Conservation (phyloP, 495 filamentous ascomycete species). For the Penicillium daleae region DNA sequence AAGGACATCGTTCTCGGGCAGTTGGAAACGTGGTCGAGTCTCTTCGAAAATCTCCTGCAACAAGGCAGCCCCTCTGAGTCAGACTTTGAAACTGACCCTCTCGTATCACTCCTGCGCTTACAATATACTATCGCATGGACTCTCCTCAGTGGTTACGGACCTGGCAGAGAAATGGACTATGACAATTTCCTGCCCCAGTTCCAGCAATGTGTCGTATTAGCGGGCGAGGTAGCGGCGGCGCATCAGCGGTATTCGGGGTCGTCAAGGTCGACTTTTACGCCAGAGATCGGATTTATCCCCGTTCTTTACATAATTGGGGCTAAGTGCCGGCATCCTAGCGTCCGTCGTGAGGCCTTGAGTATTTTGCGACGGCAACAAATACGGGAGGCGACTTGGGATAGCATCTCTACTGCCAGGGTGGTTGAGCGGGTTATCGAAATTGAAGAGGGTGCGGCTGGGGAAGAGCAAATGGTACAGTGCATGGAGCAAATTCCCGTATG, state of each 20-base stretch:
- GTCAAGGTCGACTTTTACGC: neutral
- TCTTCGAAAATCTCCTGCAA: neutral
- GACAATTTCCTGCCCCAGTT: neutral
- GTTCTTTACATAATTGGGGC: neutral
- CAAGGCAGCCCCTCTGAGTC: neutral
- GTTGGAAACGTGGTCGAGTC: neutral
- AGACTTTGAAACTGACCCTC: neutral
- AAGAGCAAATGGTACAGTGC: neutral
- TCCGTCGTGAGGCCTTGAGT: neutral
- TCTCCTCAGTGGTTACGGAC: slow-evolving; percentile 26
- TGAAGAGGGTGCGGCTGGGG: neutral
- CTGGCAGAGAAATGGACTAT: slow-evolving; percentile 4
- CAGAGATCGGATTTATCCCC: neutral
- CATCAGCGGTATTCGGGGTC: neutral
- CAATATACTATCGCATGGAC: slow-evolving; percentile 35
- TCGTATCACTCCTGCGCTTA: neutral
- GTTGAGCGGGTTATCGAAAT: slow-evolving; percentile 36
- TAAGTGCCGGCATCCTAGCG: neutral
- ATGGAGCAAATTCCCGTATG: neutral
- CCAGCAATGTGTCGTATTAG: neutral
- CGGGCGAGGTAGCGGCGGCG: neutral
- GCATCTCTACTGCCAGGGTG: slow-evolving; percentile 29
- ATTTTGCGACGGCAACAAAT: slow-evolving; percentile 33
- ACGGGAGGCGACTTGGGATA: slow-evolving; percentile 40
- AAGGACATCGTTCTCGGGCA: neutral